Conservation (phyloP, 75 land plant species). For the Pinus taeda region DNA sequence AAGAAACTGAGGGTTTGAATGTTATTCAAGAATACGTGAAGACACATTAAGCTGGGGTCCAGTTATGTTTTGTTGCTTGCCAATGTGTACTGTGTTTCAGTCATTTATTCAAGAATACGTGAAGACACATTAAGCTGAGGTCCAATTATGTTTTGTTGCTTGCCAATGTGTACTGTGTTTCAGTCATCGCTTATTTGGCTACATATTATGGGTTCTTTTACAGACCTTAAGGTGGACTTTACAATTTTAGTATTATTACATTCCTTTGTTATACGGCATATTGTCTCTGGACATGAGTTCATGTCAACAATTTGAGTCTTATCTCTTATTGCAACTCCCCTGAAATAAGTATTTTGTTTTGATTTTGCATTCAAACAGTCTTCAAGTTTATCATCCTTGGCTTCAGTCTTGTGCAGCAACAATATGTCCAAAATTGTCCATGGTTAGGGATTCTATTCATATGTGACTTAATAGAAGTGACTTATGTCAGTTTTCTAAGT, state of each 20-base stretch:
- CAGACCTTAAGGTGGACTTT: background rate
- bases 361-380: no score
- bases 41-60: slow-evolving; percentile 17
- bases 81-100: background rate
- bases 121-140: slow-evolving; percentile 26
- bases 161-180: background rate
- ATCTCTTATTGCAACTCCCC: no score
- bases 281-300: background rate
- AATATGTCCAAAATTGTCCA: no score
- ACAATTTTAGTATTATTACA: background rate
- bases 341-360: no score
- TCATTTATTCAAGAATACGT: slow-evolving; percentile 34
- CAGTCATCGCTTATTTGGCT: background rate
- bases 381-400: no score
- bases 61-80: background rate
- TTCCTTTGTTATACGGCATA: background rate
- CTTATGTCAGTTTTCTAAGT: no score
- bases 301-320: background rate
- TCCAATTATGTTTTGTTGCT: background rate
- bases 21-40: slow-evolving; percentile 54
- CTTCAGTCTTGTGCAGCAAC: no score
- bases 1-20: slow-evolving; percentile 56
- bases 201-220: background rate
- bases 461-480: no score
- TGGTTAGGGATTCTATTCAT: no score